Conservation (phyloP, 306 rosid genomes). For the Erythrophleum fordii region DNA sequence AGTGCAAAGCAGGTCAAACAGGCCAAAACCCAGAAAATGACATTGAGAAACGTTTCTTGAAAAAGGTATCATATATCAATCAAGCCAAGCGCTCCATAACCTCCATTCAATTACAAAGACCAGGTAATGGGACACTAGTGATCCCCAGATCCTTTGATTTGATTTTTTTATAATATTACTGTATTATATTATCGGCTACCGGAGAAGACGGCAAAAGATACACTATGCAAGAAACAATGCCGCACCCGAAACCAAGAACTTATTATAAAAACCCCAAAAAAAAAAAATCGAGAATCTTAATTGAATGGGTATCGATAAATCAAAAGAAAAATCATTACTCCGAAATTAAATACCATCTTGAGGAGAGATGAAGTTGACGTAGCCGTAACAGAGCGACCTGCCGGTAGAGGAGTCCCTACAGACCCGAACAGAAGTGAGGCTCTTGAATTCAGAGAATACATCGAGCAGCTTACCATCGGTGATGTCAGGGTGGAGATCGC, state of each 20-base stretch:
- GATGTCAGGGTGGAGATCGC: conserved; percentile 74
- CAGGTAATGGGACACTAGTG: background rate
- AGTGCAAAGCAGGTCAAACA: background rate
- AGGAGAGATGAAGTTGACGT: conserved; percentile 67
- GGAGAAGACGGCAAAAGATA: conserved; percentile 7
- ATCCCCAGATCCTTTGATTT: background rate
- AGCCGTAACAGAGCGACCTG: conserved; percentile 83
- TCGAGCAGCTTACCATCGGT: conserved; percentile 58
- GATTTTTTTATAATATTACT: background rate
- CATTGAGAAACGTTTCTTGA: background rate
- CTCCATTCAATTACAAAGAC: background rate
- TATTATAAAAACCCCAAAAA: background rate
- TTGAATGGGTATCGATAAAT: background rate
- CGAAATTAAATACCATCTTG: conserved; percentile 60
- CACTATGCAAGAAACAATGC: background rate
- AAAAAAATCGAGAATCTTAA: background rate
- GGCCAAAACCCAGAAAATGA: background rate
- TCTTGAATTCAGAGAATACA: conserved; percentile 59
- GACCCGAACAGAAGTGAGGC: conserved; percentile 64
- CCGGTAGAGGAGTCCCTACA: conserved; percentile 67
- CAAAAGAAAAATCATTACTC: background rate
- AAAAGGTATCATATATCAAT: background rate
- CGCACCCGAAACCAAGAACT: background rate
- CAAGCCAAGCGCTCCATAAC: background rate
- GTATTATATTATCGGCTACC: background rate